A percentile compares a stretch with the other conserved stretches of the same genome.
phyloP scores from a whole-genome alignment of 2,329 filamentous ascomycete species.

The Aspergillus sp. region DNA sequence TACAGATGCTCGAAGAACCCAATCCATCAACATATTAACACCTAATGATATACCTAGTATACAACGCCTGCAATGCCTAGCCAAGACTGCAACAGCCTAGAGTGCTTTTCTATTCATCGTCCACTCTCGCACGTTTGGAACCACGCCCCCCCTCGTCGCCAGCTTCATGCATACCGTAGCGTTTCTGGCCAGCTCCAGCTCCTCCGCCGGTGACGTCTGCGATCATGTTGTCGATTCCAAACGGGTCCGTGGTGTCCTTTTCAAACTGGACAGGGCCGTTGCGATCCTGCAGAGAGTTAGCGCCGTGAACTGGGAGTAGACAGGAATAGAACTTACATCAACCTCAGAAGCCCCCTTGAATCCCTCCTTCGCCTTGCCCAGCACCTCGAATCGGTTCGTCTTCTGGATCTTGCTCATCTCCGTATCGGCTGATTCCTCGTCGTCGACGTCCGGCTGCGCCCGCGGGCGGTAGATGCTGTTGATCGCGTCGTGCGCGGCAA shows the following conservation, averaged over 20 bases:
- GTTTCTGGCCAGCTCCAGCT: slow-evolving; percentile 37
- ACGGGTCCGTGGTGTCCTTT: slow-evolving; percentile 76
- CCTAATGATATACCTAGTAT: slow-evolving; percentile 6
- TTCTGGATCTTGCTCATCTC: slow-evolving; percentile 86
- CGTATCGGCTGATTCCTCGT: slow-evolving; percentile 67
- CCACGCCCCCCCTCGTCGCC: slow-evolving; percentile 24
- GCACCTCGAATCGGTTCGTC: slow-evolving; percentile 73
- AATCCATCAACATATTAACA: neutral
- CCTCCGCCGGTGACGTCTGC: slow-evolving; percentile 59
- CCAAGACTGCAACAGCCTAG: slow-evolving; percentile 7
- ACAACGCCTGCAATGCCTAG: slow-evolving; percentile 24
- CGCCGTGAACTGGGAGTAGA: neutral
- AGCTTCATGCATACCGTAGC: slow-evolving; percentile 36
- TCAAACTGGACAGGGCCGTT: slow-evolving; percentile 96
- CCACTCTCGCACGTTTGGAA: slow-evolving; percentile 65
- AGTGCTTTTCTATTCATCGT: slow-evolving; percentile 49
- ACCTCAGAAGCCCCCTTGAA: slow-evolving; percentile 77
- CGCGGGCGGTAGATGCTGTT: slow-evolving; percentile 85
- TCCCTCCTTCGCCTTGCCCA: slow-evolving; percentile 72
- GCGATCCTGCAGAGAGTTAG: slow-evolving; percentile 45
- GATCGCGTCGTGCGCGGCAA: slow-evolving; percentile 89
- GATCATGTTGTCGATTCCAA: slow-evolving; percentile 91
- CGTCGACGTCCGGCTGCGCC: slow-evolving; percentile 61
- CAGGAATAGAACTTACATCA: slow-evolving; percentile 49
- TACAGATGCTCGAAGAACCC: too few relatives aligned